Evolutionary conservation across 2,329 filamentous ascomycete species (phyloP), one percentile per base, ranked within the genome.

Genomic region (Sporothrix sp.): DNA sequence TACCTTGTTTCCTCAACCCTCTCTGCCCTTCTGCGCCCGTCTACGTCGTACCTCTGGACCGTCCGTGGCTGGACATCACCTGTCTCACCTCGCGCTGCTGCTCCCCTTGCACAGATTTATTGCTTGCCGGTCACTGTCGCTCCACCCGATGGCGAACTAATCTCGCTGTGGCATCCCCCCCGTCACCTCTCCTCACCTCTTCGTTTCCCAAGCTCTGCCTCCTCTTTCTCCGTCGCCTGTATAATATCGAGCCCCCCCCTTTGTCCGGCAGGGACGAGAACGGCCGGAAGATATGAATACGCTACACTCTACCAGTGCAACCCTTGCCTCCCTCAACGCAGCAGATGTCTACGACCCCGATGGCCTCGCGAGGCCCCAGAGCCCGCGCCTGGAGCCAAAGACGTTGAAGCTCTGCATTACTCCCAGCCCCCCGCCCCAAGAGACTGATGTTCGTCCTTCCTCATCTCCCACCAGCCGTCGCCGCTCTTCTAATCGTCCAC

Each of bases 401-500:
- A 63, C 62, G 53, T 66, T 71, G 48, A 74, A 68, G 56, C 66
- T 73, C 42, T 65, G 66, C 46, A 74, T 71, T n/a, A 73, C 75
- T 45, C 71, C 71, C 45, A 76, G 72, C 59, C 74, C 75, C 11
- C 66, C 69, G 30, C 72, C 69, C 57, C 67, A 66, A 58, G 63
- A 71, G 51, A 66, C 68, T 61, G 65, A 64, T 65, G 65, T 69
- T 63, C 71, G 70, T 71, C 64, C 62, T 58, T 61, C 62, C 50
- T 35, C n/a, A 28, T 39, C 46, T 30, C 64, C 62, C 60, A 58
- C 8, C 56, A 60, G 60, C 54, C 65, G 63, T 58, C 63, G 65
- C 64, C 71, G 70, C 62, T 72, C 71, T 61, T 67, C 71, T 71
- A 74, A 74, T 71, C 67, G 70, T 72, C 68, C 66, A 57, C 69